phyloP scores from a whole-genome alignment of 345 rosid genomes.

The Anacardium occidentale region DNA sequence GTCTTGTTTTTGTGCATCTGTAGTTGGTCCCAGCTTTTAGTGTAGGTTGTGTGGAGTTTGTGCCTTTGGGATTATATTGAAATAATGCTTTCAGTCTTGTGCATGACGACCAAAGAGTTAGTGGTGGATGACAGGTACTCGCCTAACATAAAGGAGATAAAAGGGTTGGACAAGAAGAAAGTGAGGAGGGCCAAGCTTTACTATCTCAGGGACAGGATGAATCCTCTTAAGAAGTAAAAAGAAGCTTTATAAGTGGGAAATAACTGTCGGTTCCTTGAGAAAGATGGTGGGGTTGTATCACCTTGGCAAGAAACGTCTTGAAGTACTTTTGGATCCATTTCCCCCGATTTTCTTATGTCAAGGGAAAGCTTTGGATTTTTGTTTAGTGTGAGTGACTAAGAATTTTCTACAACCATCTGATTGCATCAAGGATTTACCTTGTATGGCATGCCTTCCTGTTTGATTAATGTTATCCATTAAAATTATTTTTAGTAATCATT shows the following conservation, averaged over 20 bases:
- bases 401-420: not conserved
- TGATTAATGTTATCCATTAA: not conserved
- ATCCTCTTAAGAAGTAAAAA: conserved; percentile 68
- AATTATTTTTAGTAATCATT: not conserved
- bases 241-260: conserved; percentile 13
- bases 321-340: conserved; percentile 3
- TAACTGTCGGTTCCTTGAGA: not conserved
- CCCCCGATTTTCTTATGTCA: not conserved
- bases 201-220: conserved; percentile 89
- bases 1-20: not conserved
- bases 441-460: not conserved
- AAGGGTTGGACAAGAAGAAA: conserved; percentile 91
- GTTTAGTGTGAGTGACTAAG: not conserved
- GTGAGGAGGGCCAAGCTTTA: conserved; percentile 97
- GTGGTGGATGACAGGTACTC: conserved; percentile 65
- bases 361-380: not conserved
- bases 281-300: conserved; percentile 8
- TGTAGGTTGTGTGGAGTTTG: not conserved
- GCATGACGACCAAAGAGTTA: conserved; percentile 17
- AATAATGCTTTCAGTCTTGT: not conserved
- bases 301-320: conserved; percentile 14
- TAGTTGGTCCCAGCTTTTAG: not conserved
- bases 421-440: not conserved
- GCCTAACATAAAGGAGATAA: conserved; percentile 90
- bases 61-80: conserved; percentile 8